These are phyloP conservation scores for Torulaspora microellipsoides DNA, from an alignment of 805 yeast genomes.

Conservation along the genomic window DNA sequence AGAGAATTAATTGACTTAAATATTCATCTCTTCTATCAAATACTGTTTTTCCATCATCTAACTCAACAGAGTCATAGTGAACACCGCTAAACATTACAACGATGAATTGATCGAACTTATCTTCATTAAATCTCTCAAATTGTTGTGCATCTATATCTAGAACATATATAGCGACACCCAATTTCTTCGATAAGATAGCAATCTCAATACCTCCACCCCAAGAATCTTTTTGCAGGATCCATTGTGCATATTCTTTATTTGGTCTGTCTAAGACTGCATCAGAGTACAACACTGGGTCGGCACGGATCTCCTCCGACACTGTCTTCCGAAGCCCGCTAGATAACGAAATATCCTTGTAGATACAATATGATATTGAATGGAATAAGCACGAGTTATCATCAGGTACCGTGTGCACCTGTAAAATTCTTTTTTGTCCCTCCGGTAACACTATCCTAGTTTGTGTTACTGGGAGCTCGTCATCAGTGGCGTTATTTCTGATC, in stretches of 20 bases:
- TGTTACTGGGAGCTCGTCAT: slow-evolving; percentile 5
- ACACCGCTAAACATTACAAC: slow-evolving; percentile 62
- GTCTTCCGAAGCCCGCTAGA: slow-evolving; percentile 48
- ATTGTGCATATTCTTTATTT: slow-evolving; percentile 45
- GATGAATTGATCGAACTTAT: slow-evolving; percentile 41
- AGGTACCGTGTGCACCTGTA: slow-evolving; percentile 55
- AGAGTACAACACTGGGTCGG: slow-evolving; percentile 43
- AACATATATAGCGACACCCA: slow-evolving; percentile 51
- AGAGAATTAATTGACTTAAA: slow-evolving; percentile 34
- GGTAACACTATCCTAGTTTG: slow-evolving; percentile 9
- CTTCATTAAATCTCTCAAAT: slow-evolving; percentile 50
- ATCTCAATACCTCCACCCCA: slow-evolving; percentile 88
- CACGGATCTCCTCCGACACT: slow-evolving; percentile 44
- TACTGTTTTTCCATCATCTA: slow-evolving; percentile 37
- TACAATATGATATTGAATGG: slow-evolving; percentile 55
- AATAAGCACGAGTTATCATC: slow-evolving; percentile 79
- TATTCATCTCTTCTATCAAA: slow-evolving; percentile 38
- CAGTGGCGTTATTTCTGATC: neutral
- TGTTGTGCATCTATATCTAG: slow-evolving; percentile 61
- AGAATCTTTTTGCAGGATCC: slow-evolving; percentile 56
- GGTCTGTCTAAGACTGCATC: slow-evolving; percentile 49
- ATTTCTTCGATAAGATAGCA: slow-evolving; percentile 51
- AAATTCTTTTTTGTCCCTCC: slow-evolving; percentile 28
- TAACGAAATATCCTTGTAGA: slow-evolving; percentile 40
- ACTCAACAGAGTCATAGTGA: slow-evolving; percentile 65